A percentile compares a stretch with the other conserved stretches of the same genome.
These are phyloP conservation scores for Gigaspora rosea DNA, from an alignment of 192 early-diverging fungal genomes.

Conservation along the genomic window DNA sequence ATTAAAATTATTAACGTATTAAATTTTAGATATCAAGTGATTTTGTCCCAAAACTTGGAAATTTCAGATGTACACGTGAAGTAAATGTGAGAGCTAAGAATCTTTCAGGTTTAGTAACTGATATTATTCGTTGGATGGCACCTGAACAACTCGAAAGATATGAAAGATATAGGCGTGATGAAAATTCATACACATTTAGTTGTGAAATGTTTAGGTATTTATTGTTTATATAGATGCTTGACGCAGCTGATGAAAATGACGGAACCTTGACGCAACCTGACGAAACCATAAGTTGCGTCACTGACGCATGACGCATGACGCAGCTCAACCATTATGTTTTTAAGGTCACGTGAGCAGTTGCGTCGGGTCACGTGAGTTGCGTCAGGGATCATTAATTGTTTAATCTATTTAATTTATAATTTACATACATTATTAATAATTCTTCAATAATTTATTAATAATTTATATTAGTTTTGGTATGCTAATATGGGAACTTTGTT, in stretches of 20 bases:
- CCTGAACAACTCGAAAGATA: no score
- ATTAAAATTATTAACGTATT: not conserved
- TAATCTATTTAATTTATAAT: not conserved
- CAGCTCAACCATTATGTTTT: no score
- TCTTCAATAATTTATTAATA: not conserved
- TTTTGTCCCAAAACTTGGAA: not conserved
- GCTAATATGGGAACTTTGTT: no score
- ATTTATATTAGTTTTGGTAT: not conserved
- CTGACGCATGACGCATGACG: no score
- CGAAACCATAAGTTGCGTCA: no score
- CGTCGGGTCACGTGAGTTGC: no score
- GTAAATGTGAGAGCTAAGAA: not conserved
- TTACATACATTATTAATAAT: not conserved
- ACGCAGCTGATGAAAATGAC: no score
- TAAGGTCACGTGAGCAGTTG: no score
- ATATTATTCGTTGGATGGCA: no score
- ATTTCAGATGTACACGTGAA: not conserved
- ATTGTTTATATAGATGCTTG: no score
- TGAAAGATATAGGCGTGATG: not conserved
- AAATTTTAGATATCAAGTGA: not conserved
- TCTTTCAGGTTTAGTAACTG: not conserved
- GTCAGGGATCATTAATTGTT: no score
- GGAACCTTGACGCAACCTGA: no score
- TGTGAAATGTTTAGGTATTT: not conserved
- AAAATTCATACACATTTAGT: not conserved